These are phyloP conservation scores for Pascua sp. DNA, from an alignment of 1,284 basidiomycete species.

Conservation along the genomic window DNA sequence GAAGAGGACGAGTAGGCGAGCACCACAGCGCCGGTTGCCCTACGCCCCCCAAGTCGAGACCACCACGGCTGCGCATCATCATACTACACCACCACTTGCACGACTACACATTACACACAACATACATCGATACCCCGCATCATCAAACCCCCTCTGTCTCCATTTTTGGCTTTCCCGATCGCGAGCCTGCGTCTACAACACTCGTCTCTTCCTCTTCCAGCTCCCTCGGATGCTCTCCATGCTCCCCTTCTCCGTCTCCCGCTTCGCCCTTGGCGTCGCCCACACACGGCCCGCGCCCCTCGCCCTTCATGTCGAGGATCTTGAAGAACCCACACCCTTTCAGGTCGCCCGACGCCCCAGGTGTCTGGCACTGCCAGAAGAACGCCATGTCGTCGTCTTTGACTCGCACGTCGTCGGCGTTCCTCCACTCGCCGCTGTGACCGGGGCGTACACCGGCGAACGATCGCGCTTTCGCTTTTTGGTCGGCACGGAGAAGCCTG, in stretches of 20 bases:
- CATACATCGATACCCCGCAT: not conserved
- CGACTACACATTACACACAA: conserved; percentile 3
- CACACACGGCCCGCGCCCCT: conserved; percentile 58
- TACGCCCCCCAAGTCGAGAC: not conserved
- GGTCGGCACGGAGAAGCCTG: conserved; percentile 50
- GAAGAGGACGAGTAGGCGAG: conserved; percentile 20
- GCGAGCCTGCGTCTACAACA: not conserved
- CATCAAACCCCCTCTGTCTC: not conserved
- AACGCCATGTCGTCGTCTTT: conserved; percentile 55
- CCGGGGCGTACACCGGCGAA: not conserved
- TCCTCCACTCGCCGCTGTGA: not conserved
- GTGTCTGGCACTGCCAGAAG: conserved; percentile 84
- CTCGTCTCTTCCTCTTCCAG: not conserved
- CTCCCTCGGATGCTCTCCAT: not conserved
- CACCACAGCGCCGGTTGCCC: conserved; percentile 6
- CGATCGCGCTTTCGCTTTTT: conserved; percentile 45
- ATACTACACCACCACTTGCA: not conserved
- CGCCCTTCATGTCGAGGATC: conserved; percentile 68
- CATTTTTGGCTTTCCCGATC: not conserved
- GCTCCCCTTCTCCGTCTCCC: not conserved
- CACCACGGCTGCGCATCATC: too few relatives aligned
- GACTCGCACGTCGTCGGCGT: conserved; percentile 10
- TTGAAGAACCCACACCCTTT: conserved; percentile 81
- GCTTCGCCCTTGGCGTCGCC: conserved; percentile 16
- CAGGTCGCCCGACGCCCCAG: conserved; percentile 69